These are phyloP conservation scores for Phytophthora europaea DNA, from an alignment of 352 stramenopile species.

Conservation along the genomic window DNA sequence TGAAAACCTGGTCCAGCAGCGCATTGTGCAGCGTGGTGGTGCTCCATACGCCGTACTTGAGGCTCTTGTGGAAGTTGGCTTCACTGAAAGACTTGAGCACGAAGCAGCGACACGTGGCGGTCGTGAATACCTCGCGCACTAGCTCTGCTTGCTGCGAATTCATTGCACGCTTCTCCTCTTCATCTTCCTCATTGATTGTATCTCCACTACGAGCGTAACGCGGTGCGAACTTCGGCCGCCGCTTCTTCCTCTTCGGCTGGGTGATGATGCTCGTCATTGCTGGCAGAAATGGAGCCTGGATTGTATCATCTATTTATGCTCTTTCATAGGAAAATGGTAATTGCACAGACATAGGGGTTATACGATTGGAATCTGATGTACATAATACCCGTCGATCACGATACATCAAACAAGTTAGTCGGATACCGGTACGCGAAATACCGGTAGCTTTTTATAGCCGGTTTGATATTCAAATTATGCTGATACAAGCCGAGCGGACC, in stretches of 20 bases:
- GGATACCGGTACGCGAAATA: too few species aligned
- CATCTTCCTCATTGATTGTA: neutral
- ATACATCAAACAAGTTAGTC: too few species aligned
- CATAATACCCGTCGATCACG: too few species aligned
- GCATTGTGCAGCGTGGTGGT: conserved; percentile 78
- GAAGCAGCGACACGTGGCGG: conserved; percentile 79
- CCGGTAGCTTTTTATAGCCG: too few species aligned
- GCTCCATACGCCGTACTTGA: conserved; percentile 88
- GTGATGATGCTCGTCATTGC: conserved; percentile 2
- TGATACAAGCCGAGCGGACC: too few species aligned
- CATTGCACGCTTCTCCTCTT: conserved; percentile 13
- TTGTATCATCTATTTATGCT: neutral
- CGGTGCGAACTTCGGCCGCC: conserved; percentile 55
- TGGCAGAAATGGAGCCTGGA: neutral
- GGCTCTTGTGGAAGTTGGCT: conserved; percentile 87
- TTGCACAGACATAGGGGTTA: too few species aligned
- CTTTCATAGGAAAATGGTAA: neutral
- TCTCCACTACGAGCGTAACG: conserved; percentile 39
- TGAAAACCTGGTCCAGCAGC: conserved; percentile 75
- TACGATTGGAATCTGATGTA: too few species aligned
- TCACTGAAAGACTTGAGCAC: conserved; percentile 90
- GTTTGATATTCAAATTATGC: too few species aligned
- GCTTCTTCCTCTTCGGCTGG: conserved; percentile 33
- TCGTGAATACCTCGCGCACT: conserved; percentile 67
- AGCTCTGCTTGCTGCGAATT: conserved; percentile 44